A percentile compares a stretch with the other conserved stretches of the same genome.
Evolutionary conservation across 2,329 filamentous ascomycete genomes (phyloP).

Genomic region (Xylariaceae sp.): DNA sequence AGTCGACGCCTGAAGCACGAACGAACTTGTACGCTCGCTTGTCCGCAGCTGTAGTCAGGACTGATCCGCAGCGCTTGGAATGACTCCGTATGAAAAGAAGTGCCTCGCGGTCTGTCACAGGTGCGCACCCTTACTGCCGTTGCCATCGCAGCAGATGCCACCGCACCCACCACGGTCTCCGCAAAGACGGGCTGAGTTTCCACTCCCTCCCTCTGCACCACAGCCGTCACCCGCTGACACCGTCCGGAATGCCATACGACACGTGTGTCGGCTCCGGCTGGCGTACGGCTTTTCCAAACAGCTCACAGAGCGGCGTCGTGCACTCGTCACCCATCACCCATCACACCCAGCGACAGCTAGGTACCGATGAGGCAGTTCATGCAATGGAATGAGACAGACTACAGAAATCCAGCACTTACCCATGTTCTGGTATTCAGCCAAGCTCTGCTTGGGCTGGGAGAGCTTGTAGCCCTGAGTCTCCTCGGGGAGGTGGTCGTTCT

Average conservation of each 20-base stretch:
- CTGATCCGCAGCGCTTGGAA: background rate
- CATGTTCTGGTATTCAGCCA: constrained; percentile 90
- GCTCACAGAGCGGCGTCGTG: background rate
- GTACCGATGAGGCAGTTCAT: background rate
- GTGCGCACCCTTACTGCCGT: too few species aligned
- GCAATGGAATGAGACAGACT: background rate
- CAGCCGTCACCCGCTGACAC: background rate
- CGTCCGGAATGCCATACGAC: background rate
- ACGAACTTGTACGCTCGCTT: background rate
- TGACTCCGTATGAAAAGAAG: too few species aligned
- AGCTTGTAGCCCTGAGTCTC: constrained; percentile 96
- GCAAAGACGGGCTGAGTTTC: background rate
- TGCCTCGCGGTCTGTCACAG: too few species aligned
- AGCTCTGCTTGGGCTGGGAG: constrained; percentile 90
- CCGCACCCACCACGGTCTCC: background rate
- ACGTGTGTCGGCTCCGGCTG: background rate
- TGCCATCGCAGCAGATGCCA: background rate
- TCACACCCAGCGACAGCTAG: background rate
- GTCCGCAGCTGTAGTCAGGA: background rate
- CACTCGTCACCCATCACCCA: background rate
- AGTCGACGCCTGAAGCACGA: background rate
- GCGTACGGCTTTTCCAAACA: background rate
- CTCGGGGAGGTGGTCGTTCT: constrained; percentile 81
- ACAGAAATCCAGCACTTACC: constrained; percentile 53
- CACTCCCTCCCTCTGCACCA: background rate